phyloP scores from a whole-genome alignment of 768 basidiomycete species.

The Tulasnella sp. region DNA sequence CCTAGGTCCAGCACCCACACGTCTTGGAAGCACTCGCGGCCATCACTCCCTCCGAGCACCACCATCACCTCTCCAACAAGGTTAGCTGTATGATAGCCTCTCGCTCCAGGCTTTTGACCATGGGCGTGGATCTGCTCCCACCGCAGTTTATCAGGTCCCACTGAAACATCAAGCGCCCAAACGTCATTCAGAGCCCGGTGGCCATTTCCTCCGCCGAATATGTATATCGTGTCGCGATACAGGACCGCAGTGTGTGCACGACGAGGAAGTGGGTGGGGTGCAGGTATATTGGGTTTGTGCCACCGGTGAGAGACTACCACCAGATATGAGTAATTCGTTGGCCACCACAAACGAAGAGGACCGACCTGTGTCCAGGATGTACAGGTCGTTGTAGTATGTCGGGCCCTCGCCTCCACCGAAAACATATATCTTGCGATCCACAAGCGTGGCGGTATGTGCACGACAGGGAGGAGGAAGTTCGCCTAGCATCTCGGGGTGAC shows the following conservation, averaged over 20 bases:
- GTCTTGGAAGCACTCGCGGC: conserved; percentile 75
- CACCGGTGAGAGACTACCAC: conserved; percentile 25
- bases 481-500: conserved; percentile 62
- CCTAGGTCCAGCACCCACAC: conserved; percentile 79
- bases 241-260: conserved; percentile 80
- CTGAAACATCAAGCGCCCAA: conserved; percentile 67
- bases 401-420: conserved; percentile 82
- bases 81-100: conserved; percentile 89
- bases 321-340: conserved; percentile 9
- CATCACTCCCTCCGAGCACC: conserved; percentile 84
- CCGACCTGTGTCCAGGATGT: conserved; percentile 64
- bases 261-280: conserved; percentile 42
- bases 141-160: conserved; percentile 31
- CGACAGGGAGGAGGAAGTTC: conserved; percentile 70
- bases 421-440: conserved; percentile 59
- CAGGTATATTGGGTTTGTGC: conserved; percentile 23
- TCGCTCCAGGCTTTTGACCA: conserved; percentile 33
- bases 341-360: background rate
- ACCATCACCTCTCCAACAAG: conserved; percentile 77
- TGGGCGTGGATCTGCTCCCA: conserved; percentile 50
- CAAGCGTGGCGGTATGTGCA: conserved; percentile 77
- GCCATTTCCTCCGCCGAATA: conserved; percentile 94
- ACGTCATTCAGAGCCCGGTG: conserved; percentile 80
- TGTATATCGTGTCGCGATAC: conserved; percentile 57
- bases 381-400: conserved; percentile 70